Base-by-base conservation (phyloP, 306 rosid genomes). In the Malus fusca region DNA sequence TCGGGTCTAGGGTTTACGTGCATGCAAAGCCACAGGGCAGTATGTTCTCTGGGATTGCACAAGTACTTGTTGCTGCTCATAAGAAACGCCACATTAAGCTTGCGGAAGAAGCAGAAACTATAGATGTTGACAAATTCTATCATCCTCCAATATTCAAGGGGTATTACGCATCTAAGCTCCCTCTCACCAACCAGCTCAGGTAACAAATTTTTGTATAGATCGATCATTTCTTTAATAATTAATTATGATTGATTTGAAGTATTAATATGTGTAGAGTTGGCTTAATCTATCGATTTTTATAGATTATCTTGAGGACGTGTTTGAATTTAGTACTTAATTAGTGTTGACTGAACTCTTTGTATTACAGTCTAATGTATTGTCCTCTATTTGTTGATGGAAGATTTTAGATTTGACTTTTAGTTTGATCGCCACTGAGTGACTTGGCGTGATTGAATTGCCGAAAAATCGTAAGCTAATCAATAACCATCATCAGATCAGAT, bases 151-250 rank as follows among this genome's bases (percentile, higher is more conserved):
- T 51, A 51, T 51, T 88, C 56, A n/a, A 69, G 43, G 33, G 52
- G 8, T 8, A 4, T 37, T 64, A 68, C 56, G 31, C 71, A 22
- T 59, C 83, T 12, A 90, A 90, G 77, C 87, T 92, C 22, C 89
- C 93, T 25, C 73, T 85, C 25, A 88, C 96, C 52, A 66, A 83
- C 9, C 85, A 88, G 37, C 80, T 85, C 82, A 87, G 91, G 97
- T 92, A 4, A 75, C 46, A 74, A 74, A 42, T 73, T 31, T 31
- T 58, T 43, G 8, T 43, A 25, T 6, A 58, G 30, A 58, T 10
- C 3, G 55, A 51, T 51, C 55, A 17, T 9, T 58, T 22, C 17
- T 59, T 59, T 23, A 22, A 11, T 22, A 30, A 58, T 10, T 4
- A 5, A 58, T 23, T 26, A 61, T 14, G 37, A 61, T 26, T 61